Conservation (phyloP, 148 eudicot species). For the Suaeda aralocaspica region DNA sequence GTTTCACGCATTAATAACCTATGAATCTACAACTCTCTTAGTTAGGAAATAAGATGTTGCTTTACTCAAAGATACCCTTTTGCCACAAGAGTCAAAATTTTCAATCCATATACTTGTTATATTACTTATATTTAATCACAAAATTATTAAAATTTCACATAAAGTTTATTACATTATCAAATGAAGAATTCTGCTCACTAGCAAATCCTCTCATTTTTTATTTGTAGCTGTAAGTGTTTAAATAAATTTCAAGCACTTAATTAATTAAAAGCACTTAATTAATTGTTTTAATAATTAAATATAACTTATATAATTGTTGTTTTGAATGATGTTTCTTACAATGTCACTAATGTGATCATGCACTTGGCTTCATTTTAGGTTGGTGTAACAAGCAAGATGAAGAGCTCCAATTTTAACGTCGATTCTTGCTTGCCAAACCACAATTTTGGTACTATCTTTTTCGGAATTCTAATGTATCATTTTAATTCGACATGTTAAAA, state of each 20-base stretch:
- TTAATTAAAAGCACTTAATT: background rate
- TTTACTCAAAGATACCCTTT: slow-evolving; percentile 28
- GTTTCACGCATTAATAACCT: slow-evolving; percentile 45
- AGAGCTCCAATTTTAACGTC: slow-evolving; percentile 20
- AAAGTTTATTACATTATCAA: background rate
- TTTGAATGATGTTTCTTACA: background rate
- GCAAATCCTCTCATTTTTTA: slow-evolving; percentile 5
- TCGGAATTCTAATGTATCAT: background rate
- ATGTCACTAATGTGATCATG: background rate
- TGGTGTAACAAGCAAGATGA: slow-evolving; percentile 22
- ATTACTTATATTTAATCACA: background rate
- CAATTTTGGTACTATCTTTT: slow-evolving; percentile 19
- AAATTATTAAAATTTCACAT: too few species aligned
- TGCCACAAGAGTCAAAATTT: slow-evolving; percentile 16
- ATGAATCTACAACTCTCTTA: slow-evolving; percentile 27
- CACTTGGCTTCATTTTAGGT: background rate
- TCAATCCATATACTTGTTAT: background rate
- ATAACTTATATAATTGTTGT: too few species aligned
- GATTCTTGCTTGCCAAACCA: slow-evolving; percentile 20
- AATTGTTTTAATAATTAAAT: background rate
- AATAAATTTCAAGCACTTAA: too few species aligned
- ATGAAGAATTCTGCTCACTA: background rate
- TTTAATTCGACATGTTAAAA: background rate
- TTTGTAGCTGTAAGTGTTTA: background rate
- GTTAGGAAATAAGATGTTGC: slow-evolving; percentile 26